Conservation (phyloP, 257 asterid genomes). For the Agastache rugosa region DNA sequence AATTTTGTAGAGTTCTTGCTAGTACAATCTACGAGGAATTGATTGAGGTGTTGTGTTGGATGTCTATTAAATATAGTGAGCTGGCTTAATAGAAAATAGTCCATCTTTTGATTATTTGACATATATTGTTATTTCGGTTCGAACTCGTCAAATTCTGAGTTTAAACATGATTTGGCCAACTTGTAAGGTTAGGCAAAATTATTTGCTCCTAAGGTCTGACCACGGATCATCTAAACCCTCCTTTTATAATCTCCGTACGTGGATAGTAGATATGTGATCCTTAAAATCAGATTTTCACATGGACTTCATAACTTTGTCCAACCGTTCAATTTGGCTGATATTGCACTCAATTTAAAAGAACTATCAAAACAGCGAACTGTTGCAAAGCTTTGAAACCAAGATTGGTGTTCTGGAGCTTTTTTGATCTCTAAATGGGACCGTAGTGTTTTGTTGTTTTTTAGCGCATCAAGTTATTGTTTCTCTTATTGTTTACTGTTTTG, state of each 20-base stretch:
- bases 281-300: neutral
- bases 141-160: neutral
- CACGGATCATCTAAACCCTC: too few relatives aligned
- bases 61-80: neutral
- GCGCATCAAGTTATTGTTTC: neutral
- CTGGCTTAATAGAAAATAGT: neutral
- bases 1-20: slow-evolving; percentile 6
- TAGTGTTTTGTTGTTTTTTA: slow-evolving; percentile 7
- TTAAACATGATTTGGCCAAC: too few relatives aligned
- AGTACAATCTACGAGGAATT: neutral
- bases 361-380: neutral
- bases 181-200: too few relatives aligned
- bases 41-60: neutral
- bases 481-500: slow-evolving; percentile 1
- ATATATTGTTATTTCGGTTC: neutral
- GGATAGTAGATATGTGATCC: neutral
- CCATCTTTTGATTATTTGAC: neutral
- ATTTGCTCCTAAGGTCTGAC: too few relatives aligned
- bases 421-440: neutral
- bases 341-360: neutral
- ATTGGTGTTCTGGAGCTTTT: neutral
- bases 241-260: too few relatives aligned
- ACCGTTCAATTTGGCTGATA: neutral
- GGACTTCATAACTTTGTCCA: neutral
- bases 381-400: neutral